Evolutionary conservation across 129 eudicot genomes (phyloP), one percentile per base, ranked within the genome.

Genomic region (Flaveria trinervia): DNA sequence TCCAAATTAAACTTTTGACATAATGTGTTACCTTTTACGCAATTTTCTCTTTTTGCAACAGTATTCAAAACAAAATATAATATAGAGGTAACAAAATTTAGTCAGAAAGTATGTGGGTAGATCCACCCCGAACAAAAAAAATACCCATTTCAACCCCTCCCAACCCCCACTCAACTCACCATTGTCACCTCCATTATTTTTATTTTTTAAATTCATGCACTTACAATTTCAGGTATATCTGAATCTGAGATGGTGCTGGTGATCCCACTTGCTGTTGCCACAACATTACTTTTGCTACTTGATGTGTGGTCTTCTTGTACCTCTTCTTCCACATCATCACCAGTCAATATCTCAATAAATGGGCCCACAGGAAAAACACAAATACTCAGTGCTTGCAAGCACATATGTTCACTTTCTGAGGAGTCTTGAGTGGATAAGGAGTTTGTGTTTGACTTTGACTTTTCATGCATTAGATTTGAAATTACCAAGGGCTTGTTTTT

Each of bases 401-500:
- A 88, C 84, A 62, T 84, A 39, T 83, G 88, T 75, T 93, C 97
- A 62, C 84, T 56, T 71, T 94, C 96, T 2, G 79, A 71, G 54
- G 69, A 78, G 61, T 85, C 86, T 61, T 83, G 85, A 68, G 72
- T 72, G 17, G 55, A 49, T 45, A 79, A 30, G 3, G 23, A 30
- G 44, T 30, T 15, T 17, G 60, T 15, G 69, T 68, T 76, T 65
- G 83, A 25, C 44, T 56, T 43, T 14, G 82, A 75, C 81, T 86
- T 89, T 65, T 89, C 96, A 76, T 87, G 98, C 82, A 70, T 56
- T 66, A 89, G 43, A 78, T 94, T 94, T 55, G 57, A 75, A 62
- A 94, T 83, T 44, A 91, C 57, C 69, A 94, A 72, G 0, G 98
- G 98, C 55, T 85, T 83, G 77, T 91, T 94, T 86, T 91, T 94